Percentiles rank a stretch among this genome's conserved stretches.
Evolutionary conservation across 1,284 basidiomycete species (phyloP).

Genomic region (Fomitopsis pinicola): DNA sequence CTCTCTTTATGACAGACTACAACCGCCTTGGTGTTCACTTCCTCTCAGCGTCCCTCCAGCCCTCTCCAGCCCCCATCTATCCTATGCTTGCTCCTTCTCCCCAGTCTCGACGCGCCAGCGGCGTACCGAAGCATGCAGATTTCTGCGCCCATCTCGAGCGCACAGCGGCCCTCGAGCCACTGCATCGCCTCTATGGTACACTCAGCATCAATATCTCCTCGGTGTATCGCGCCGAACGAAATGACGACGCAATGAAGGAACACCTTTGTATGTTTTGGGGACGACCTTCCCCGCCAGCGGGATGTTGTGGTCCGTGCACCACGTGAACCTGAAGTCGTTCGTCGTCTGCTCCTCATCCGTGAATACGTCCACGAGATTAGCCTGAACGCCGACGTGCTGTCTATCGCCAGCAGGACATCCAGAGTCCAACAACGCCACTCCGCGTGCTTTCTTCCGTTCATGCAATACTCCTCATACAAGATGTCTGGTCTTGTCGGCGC

Average conservation of each 20-base stretch:
- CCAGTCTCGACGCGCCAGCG: neutral
- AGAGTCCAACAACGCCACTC: neutral
- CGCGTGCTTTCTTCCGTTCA: neutral
- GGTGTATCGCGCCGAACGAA: neutral
- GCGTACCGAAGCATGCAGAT: conserved; percentile 37
- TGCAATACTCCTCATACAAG: too few species aligned
- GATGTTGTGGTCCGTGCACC: conserved; percentile 41
- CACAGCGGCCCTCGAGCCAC: conserved; percentile 75
- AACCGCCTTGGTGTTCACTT: neutral
- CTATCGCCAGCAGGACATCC: too few species aligned
- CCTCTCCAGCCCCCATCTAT: neutral
- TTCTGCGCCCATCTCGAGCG: conserved; percentile 57
- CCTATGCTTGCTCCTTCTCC: neutral
- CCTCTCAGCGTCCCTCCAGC: neutral
- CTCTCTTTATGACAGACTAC: neutral
- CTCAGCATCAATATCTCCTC: neutral
- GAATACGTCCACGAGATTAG: conserved; percentile 70
- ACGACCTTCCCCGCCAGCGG: conserved; percentile 53
- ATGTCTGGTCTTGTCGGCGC: too few species aligned
- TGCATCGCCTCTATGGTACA: conserved; percentile 72
- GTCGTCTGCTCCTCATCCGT: conserved; percentile 65
- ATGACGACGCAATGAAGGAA: neutral
- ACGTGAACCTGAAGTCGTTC: conserved; percentile 68
- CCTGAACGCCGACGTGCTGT: conserved; percentile 69
- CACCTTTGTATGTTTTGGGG: conserved; percentile 65